phyloP scores from a whole-genome alignment of 129 eudicot genomes.

The Flaveria ramosissima region DNA sequence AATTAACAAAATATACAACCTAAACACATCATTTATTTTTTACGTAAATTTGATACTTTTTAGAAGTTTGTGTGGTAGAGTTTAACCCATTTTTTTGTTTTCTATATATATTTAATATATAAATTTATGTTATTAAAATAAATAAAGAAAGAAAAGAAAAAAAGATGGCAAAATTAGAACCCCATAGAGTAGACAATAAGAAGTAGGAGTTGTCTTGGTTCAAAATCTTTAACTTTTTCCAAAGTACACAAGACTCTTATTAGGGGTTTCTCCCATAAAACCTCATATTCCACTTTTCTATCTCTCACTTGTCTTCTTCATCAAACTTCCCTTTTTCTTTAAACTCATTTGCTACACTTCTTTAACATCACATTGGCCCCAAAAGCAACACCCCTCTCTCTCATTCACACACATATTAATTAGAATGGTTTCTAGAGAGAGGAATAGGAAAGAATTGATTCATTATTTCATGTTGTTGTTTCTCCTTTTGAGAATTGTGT shows the following conservation, averaged over 20 bases:
- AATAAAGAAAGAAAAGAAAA: neutral
- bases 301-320: slow-evolving; percentile 47
- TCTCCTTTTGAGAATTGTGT: slow-evolving; percentile 39
- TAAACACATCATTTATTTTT: no score
- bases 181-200: slow-evolving; percentile 41
- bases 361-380: slow-evolving; percentile 42
- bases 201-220: slow-evolving; percentile 46
- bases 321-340: slow-evolving; percentile 41
- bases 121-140: neutral
- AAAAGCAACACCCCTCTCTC: slow-evolving; percentile 22
- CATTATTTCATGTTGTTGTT: slow-evolving; percentile 28
- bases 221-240: slow-evolving; percentile 49
- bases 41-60: no score
- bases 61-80: no score
- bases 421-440: slow-evolving; percentile 20
- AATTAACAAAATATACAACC: no score
- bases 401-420: neutral
- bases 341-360: slow-evolving; percentile 41
- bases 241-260: slow-evolving; percentile 41
- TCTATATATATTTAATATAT: no score
- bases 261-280: slow-evolving; percentile 46
- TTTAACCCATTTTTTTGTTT: no score
- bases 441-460: slow-evolving; percentile 11
- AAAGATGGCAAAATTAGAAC: slow-evolving; percentile 19
- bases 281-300: slow-evolving; percentile 36